Evolutionary conservation across 305 asterid genomes (phyloP).

Genomic region (Fraxinus nigra): DNA sequence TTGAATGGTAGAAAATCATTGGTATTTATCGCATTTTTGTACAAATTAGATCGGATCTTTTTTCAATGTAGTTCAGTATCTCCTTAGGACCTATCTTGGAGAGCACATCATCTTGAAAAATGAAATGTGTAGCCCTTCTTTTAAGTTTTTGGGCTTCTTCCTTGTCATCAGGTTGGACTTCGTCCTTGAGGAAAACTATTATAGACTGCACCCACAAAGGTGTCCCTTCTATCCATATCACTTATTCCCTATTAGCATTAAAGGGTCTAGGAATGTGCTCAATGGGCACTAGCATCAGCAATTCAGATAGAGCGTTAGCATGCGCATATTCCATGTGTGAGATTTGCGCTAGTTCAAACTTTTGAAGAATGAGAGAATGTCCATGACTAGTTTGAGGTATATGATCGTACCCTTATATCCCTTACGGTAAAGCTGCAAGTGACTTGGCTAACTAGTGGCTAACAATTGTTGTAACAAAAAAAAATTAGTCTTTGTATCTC

Average conservation of each 20-base stretch:
- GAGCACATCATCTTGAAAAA: background rate
- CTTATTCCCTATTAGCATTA: background rate
- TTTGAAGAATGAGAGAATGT: too few relatives aligned
- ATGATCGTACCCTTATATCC: too few relatives aligned
- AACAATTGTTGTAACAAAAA: too few relatives aligned
- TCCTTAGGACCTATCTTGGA: too few relatives aligned
- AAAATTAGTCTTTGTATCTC: background rate
- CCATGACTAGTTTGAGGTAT: background rate
- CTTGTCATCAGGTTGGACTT: background rate
- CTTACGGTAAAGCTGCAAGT: background rate
- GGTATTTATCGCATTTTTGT: too few relatives aligned
- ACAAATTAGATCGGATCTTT: too few relatives aligned
- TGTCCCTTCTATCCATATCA: background rate
- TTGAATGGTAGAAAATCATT: background rate
- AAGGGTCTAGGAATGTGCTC: background rate
- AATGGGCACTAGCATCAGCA: background rate
- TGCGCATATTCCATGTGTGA: background rate
- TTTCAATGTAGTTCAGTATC: background rate
- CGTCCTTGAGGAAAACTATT: background rate
- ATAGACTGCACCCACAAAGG: background rate
- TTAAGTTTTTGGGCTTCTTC: background rate
- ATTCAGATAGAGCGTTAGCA: background rate
- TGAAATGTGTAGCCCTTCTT: background rate
- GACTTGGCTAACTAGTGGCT: background rate
- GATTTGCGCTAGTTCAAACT: background rate